Evolutionary conservation across 441 rosid genomes (phyloP).

Genomic region (Brassica hybrid): DNA sequence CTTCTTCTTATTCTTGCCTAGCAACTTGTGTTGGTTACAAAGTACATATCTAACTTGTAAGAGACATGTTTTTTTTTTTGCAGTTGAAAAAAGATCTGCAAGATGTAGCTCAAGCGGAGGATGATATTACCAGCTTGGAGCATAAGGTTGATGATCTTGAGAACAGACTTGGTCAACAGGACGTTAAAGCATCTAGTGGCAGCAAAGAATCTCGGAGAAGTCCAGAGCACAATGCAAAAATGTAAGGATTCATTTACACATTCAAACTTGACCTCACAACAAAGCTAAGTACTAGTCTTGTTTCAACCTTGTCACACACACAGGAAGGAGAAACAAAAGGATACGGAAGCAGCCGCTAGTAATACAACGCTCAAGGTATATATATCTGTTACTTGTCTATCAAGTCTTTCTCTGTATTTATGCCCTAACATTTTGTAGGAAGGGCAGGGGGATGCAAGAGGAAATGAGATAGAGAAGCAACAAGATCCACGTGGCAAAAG

Average conservation of each 20-base stretch:
- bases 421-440: constrained; percentile 46
- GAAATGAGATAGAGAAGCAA: constrained; percentile 47
- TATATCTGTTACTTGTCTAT: neutral
- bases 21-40: constrained; percentile 25
- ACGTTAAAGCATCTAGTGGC: constrained; percentile 43
- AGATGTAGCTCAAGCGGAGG: constrained; percentile 71
- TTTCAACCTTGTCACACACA: constrained; percentile 27
- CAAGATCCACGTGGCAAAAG: constrained; percentile 49
- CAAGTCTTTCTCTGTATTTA: neutral
- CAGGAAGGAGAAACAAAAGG: constrained; percentile 68
- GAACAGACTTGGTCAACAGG: constrained; percentile 56
- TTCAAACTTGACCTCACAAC: constrained; percentile 15
- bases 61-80: constrained; percentile 25
- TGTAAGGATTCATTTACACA: constrained; percentile 48
- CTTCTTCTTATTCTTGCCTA: constrained; percentile 28
- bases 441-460: constrained; percentile 42
- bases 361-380: constrained; percentile 59
- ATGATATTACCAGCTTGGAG: constrained; percentile 65
- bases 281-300: constrained; percentile 16
- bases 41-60: constrained; percentile 35
- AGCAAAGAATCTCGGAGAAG: constrained; percentile 33
- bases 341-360: constrained; percentile 46
- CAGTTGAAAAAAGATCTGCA: constrained; percentile 69
- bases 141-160: constrained; percentile 71
- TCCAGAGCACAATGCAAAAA: constrained; percentile 47